A percentile compares a stretch with the other conserved stretches of the same genome.
Evolutionary conservation across 805 yeast genomes (phyloP).

Genomic region (Candida dajiaensis): DNA sequence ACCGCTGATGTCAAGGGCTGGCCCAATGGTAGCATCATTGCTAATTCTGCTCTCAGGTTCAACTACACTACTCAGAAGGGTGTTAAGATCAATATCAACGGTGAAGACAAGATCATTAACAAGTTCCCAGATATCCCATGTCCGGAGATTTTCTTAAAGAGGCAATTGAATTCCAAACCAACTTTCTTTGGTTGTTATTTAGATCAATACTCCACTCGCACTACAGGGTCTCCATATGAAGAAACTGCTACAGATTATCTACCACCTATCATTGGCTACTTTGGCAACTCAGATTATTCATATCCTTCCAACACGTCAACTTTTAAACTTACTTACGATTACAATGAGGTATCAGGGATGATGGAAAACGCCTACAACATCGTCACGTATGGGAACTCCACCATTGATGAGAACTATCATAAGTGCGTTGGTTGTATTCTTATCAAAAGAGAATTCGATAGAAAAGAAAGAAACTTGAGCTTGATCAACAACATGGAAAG

Average conservation of each 20-base stretch:
- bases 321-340: conserved; percentile 45
- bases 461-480: conserved; percentile 22
- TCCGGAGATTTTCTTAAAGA: conserved; percentile 37
- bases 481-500: conserved; percentile 14
- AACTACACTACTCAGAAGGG: conserved; percentile 15
- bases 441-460: conserved; percentile 45
- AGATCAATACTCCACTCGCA: conserved; percentile 12
- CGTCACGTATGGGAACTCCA: conserved; percentile 40
- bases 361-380: conserved; percentile 46
- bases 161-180: conserved; percentile 54
- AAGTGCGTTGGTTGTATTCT: conserved; percentile 54
- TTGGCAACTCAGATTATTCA: conserved; percentile 38
- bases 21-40: conserved; percentile 55
- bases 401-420: conserved; percentile 29
- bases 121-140: conserved; percentile 64
- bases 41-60: conserved; percentile 24
- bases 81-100: conserved; percentile 32
- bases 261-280: conserved; percentile 52
- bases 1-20: conserved; percentile 47
- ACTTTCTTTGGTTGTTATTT: conserved; percentile 71
- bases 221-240: neutral
- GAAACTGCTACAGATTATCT: conserved; percentile 13
- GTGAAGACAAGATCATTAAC: conserved; percentile 31
- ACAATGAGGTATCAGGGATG: conserved; percentile 38
- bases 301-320: conserved; percentile 52